A percentile compares a stretch with the other conserved stretches of the same genome.
Evolutionary conservation across 352 stramenopile genomes (phyloP).

Genomic region (Phytopythium litorale): DNA sequence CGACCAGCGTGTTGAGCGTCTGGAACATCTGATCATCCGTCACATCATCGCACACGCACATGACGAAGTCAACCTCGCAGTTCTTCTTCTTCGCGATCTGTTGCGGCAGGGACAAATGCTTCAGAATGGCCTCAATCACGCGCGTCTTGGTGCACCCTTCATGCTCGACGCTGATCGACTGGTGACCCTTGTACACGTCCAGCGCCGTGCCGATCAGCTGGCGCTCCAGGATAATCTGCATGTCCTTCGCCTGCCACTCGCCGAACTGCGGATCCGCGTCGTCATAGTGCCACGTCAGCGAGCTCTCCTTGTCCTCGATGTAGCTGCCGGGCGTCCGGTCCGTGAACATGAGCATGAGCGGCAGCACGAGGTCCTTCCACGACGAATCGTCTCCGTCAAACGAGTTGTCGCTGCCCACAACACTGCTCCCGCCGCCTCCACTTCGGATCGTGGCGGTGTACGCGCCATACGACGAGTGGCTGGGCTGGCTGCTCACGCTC

Average conservation of each 20-base stretch:
- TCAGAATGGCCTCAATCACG: constrained; percentile 71
- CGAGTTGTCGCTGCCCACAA: constrained; percentile 33
- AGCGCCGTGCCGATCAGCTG: constrained; percentile 79
- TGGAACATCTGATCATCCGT: constrained; percentile 91
- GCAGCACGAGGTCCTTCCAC: constrained; percentile 78
- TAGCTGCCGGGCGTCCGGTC: constrained; percentile 74
- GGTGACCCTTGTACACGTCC: constrained; percentile 85
- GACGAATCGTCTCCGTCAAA: constrained; percentile 61
- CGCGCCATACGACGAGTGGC: constrained; percentile 31
- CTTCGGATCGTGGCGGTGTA: constrained; percentile 10
- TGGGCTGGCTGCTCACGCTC: constrained; percentile 42
- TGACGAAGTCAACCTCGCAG: constrained; percentile 82
- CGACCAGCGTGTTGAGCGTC: constrained; percentile 71
- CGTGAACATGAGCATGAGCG: constrained; percentile 75
- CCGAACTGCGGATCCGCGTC: constrained; percentile 86
- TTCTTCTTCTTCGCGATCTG: constrained; percentile 65
- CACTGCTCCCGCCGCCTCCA: constrained; percentile 15
- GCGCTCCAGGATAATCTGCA: constrained; percentile 88
- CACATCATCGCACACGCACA: constrained; percentile 87
- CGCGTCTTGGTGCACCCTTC: constrained; percentile 76
- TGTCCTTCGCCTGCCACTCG: constrained; percentile 85
- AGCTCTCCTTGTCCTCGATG: constrained; percentile 85
- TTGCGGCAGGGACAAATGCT: constrained; percentile 60
- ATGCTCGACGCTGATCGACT: constrained; percentile 79
- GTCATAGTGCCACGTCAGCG: constrained; percentile 85